phyloP scores from a whole-genome alignment of 768 basidiomycete genomes.

The Leccinellum rugosiceps region DNA sequence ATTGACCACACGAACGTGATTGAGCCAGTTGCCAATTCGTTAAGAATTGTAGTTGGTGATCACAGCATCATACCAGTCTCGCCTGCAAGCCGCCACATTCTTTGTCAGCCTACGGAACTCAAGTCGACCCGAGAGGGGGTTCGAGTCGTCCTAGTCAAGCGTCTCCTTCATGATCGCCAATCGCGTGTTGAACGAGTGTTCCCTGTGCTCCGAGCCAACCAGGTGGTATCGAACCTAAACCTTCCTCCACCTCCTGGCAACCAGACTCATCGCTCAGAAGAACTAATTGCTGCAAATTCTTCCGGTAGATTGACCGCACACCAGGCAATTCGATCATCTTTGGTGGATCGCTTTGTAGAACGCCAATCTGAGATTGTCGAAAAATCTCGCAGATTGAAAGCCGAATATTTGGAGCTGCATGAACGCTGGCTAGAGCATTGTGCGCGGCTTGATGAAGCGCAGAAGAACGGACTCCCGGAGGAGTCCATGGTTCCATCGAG shows the following conservation, averaged over 20 bases:
- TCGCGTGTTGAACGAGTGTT: slow-evolving; percentile 59
- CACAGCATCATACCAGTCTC: slow-evolving; percentile 17
- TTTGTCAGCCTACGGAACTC: slow-evolving; percentile 15
- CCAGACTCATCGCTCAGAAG: slow-evolving; percentile 47
- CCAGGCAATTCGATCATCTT: slow-evolving; percentile 41
- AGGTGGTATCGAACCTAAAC: slow-evolving; percentile 38
- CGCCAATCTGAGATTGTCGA: slow-evolving; percentile 47
- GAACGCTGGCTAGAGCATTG: slow-evolving; percentile 74
- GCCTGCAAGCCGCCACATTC: slow-evolving; percentile 1
- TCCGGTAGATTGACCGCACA: slow-evolving; percentile 38
- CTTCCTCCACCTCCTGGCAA: slow-evolving; percentile 28
- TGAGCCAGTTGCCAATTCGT: slow-evolving; percentile 10
- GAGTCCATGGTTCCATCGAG: slow-evolving; percentile 40
- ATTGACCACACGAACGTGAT: slow-evolving; percentile 9
- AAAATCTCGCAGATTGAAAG: slow-evolving; percentile 55
- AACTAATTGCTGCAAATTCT: slow-evolving; percentile 39
- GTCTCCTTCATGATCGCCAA: slow-evolving; percentile 57
- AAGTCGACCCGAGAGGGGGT: slow-evolving; percentile 58
- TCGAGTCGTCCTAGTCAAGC: slow-evolving; percentile 58
- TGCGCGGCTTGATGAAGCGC: slow-evolving; percentile 54
- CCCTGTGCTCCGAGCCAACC: slow-evolving; percentile 63
- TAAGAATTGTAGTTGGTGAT: slow-evolving; percentile 30
- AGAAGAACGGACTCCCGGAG: slow-evolving; percentile 32
- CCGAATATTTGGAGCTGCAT: slow-evolving; percentile 67
- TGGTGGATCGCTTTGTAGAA: slow-evolving; percentile 53